phyloP scores from a whole-genome alignment of 768 basidiomycete species.

The Termitomyces titanicus region DNA sequence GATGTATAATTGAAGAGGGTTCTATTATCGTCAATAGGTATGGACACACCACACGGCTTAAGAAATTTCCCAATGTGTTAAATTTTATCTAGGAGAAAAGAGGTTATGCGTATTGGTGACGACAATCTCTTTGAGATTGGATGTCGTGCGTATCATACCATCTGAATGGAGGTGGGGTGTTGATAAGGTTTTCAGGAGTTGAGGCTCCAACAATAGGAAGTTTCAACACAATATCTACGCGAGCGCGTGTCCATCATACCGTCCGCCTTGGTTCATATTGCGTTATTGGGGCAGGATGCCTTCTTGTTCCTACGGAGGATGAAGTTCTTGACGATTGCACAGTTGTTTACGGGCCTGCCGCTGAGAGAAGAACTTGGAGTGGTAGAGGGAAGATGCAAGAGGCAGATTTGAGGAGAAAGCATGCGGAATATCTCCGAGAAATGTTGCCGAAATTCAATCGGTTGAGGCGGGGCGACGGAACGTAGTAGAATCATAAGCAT shows the following conservation, averaged over 20 bases:
- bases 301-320: slow-evolving; percentile 75
- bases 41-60: slow-evolving; percentile 4
- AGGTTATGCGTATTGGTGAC: slow-evolving; percentile 91
- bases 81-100: slow-evolving; percentile 49
- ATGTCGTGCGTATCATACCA: slow-evolving; percentile 59
- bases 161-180: background rate
- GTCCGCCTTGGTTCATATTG: slow-evolving; percentile 79
- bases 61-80: background rate
- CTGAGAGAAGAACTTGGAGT: slow-evolving; percentile 79
- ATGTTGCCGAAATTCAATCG: slow-evolving; percentile 90
- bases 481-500: background rate
- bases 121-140: slow-evolving; percentile 94
- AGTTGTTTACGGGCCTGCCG: slow-evolving; percentile 73
- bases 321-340: slow-evolving; percentile 82
- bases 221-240: slow-evolving; percentile 83
- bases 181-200: slow-evolving; percentile 52
- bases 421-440: slow-evolving; percentile 88
- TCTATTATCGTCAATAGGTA: slow-evolving; percentile 88
- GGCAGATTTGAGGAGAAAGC: slow-evolving; percentile 78
- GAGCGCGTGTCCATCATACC: slow-evolving; percentile 79
- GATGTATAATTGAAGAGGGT: slow-evolving; percentile 90
- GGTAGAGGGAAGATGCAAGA: slow-evolving; percentile 84
- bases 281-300: slow-evolving; percentile 75
- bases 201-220: slow-evolving; percentile 84
- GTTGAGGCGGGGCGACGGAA: slow-evolving; percentile 55